phyloP scores from a whole-genome alignment of 495 filamentous ascomycete species.

The Podospora sp. region DNA sequence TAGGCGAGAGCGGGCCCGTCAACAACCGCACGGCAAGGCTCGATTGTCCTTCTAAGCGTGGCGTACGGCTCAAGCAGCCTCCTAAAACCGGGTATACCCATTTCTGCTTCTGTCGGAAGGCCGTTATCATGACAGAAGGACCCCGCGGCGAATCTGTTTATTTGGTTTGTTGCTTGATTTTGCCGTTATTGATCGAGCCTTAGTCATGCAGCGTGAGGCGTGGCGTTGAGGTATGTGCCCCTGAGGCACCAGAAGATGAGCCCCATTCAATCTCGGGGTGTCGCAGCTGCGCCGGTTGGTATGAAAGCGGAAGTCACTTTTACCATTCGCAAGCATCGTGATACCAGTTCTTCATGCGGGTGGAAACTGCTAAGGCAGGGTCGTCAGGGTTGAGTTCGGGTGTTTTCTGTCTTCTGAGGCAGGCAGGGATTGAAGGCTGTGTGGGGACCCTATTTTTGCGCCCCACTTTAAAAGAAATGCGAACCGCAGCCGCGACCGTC shows the following conservation, averaged over 20 bases:
- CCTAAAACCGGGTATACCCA: slow-evolving; percentile 74
- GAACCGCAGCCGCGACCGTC: neutral
- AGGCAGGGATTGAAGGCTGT: neutral
- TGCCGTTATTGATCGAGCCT: neutral
- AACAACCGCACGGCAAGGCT: slow-evolving; percentile 56
- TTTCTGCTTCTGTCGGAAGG: too few species aligned
- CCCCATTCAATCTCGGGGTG: too few species aligned
- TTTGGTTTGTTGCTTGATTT: neutral
- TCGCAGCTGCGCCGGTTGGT: too few species aligned
- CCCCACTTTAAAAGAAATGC: neutral
- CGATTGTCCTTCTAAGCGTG: slow-evolving; percentile 44
- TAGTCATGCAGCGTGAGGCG: neutral
- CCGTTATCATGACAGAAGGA: too few species aligned
- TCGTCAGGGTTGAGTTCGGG: neutral
- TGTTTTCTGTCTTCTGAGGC: neutral
- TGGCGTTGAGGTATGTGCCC: neutral
- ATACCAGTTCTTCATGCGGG: too few species aligned
- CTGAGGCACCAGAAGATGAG: too few species aligned
- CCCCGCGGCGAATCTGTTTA: too few species aligned
- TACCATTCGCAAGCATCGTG: too few species aligned
- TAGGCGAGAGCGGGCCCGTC: slow-evolving; percentile 79
- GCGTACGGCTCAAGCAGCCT: slow-evolving; percentile 62
- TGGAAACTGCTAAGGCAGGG: neutral
- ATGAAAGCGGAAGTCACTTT: neutral
- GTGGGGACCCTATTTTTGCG: neutral